Percentiles rank a stretch among this genome's conserved stretches.
Evolutionary conservation across 2,329 filamentous ascomycete species (phyloP).

Genomic region (Monilinia laxa): DNA sequence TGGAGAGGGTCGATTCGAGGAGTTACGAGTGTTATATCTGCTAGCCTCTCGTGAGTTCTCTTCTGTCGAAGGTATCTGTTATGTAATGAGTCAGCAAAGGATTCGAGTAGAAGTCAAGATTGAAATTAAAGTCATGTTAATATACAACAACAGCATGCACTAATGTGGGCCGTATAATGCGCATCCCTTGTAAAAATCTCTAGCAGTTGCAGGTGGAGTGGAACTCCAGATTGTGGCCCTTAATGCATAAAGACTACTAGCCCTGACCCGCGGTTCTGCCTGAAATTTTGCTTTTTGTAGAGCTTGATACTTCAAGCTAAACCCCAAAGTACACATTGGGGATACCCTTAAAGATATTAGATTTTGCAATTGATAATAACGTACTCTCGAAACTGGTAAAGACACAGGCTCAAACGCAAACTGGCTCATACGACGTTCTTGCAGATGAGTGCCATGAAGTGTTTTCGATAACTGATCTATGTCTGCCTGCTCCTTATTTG

Average conservation of each 20-base stretch:
- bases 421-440: conserved; percentile 79
- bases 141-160: conserved; percentile 24
- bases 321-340: conserved; percentile 1
- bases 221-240: conserved; percentile 29
- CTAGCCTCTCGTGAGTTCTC: conserved; percentile 58
- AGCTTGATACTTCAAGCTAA: conserved; percentile 13
- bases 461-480: conserved; percentile 59
- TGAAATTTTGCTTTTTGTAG: conserved; percentile 22
- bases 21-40: conserved; percentile 62
- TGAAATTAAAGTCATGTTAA: conserved; percentile 21
- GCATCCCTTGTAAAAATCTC: conserved; percentile 23
- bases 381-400: conserved; percentile 77
- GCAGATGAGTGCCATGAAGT: conserved; percentile 71
- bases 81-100: conserved; percentile 28
- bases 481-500: conserved; percentile 29
- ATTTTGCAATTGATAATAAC: conserved; percentile 43
- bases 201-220: conserved; percentile 31
- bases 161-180: conserved; percentile 27
- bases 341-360: neutral
- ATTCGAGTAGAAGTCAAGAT: conserved; percentile 4
- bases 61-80: conserved; percentile 60
- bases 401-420: conserved; percentile 91
- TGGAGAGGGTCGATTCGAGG: conserved; percentile 65
- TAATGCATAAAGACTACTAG: conserved; percentile 26
- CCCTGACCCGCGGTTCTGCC: conserved; percentile 25